Percentiles rank a stretch among this genome's conserved stretches.
Conservation (phyloP, 345 rosid species). For the Dovyalis caffra region DNA sequence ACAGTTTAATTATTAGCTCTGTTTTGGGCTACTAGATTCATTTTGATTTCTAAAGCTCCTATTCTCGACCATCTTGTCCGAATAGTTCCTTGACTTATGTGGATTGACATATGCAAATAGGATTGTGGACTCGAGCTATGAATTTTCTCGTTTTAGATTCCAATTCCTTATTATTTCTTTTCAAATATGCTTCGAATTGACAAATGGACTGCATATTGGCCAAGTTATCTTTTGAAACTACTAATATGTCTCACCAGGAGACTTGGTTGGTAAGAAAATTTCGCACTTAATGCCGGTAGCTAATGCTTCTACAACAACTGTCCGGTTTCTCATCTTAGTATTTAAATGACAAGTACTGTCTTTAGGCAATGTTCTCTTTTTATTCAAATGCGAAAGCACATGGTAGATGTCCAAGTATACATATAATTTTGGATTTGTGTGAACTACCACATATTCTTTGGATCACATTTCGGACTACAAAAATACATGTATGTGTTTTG, state of each 20-base stretch:
- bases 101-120: slow-evolving; percentile 58
- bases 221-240: slow-evolving; percentile 50
- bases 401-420: too few species aligned
- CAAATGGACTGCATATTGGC: slow-evolving; percentile 49
- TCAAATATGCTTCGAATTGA: slow-evolving; percentile 71
- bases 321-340: neutral
- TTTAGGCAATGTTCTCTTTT: neutral
- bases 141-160: slow-evolving; percentile 78
- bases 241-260: slow-evolving; percentile 43
- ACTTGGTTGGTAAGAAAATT: slow-evolving; percentile 64
- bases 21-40: neutral
- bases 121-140: slow-evolving; percentile 62
- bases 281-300: neutral
- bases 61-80: neutral
- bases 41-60: neutral
- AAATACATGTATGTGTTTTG: too few species aligned
- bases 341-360: neutral
- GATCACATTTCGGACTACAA: too few species aligned
- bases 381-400: neutral
- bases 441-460: too few species aligned
- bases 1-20: neutral
- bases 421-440: too few species aligned
- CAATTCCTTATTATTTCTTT: slow-evolving; percentile 69
- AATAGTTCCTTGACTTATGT: slow-evolving; percentile 3
- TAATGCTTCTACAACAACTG: neutral